Conservation (phyloP, 805 yeast genomes). For the Saturnispora zaruensis region DNA sequence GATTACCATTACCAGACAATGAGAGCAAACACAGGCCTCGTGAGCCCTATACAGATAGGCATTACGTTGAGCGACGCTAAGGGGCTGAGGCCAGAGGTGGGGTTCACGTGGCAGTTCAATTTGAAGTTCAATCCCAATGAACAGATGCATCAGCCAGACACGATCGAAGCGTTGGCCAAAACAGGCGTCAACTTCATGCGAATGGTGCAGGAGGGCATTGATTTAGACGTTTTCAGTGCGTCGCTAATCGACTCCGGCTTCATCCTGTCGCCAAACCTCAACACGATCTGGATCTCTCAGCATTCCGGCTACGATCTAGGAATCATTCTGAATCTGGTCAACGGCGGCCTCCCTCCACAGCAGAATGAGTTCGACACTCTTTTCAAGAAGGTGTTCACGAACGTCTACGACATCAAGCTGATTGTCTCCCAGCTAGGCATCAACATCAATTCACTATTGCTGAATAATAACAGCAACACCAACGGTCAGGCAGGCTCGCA, state of each 20-base stretch:
- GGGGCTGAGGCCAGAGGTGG: constrained; percentile 56
- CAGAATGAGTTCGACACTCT: constrained; percentile 56
- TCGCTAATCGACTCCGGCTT: constrained; percentile 79
- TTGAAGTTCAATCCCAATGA: constrained; percentile 67
- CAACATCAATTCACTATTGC: background rate
- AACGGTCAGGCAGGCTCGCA: background rate
- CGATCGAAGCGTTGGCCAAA: constrained; percentile 67
- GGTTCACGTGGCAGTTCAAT: constrained; percentile 92
- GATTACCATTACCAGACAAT: constrained; percentile 96
- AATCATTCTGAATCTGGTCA: constrained; percentile 41
- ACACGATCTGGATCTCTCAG: constrained; percentile 80
- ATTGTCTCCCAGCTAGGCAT: constrained; percentile 23
- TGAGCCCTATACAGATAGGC: constrained; percentile 81
- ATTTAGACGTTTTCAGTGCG: constrained; percentile 73
- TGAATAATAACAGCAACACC: background rate
- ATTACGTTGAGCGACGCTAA: constrained; percentile 60
- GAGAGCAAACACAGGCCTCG: constrained; percentile 80
- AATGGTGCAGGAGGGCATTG: constrained; percentile 71
- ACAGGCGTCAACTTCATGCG: constrained; percentile 76
- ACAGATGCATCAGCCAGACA: constrained; percentile 85
- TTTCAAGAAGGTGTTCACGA: constrained; percentile 68
- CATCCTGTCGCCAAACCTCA: constrained; percentile 29
- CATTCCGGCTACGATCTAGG: constrained; percentile 96
- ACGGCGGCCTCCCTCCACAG: background rate
- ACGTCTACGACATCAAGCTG: constrained; percentile 71